Evolutionary conservation across 495 filamentous ascomycete genomes (phyloP), one percentile per base, ranked within the genome.

Genomic region (Gamarada debralockiae): DNA sequence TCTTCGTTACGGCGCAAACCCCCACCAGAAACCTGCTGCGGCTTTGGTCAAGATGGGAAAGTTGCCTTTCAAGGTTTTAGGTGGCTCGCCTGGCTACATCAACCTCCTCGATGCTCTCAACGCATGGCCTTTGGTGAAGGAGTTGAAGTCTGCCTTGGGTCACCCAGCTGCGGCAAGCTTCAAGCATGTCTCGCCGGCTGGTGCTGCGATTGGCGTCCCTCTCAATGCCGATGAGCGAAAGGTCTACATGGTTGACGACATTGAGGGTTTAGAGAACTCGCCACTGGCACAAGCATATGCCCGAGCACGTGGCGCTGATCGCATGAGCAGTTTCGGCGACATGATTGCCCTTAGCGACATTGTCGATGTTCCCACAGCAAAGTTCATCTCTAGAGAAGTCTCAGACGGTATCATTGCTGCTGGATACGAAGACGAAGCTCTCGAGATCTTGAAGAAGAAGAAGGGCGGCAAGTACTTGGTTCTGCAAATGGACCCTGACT

Each of bases 171-270:
- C 93, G 17, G 92, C 93, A 44, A 95, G 89, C 68, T 98, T 98
- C 85, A 98, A 98, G 80, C 95, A 97, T 66, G 93, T 97, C 34
- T 97, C 95, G 3, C 93, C 93, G 7, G 93, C 93, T 34, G 93
- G 93, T 58, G 93, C 93, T 42, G 93, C 93, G 49, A 90, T 98
- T 63, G 93, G 92, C 55, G 78, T 91, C 20, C 88, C 87, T 31
- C 77, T 98, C 59, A 89, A 71, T 53, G 82, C 89, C 46, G 84
- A 86, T 47, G 93, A 98, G 77, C 82, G 86, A 72, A 92, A 95
- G 74, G 92, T 97, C 23, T 97, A 93, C 74, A 96, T 98, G 81
- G 95, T 97, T 24, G 89, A 95, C 55, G 95, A 97, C 67, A 92
- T 98, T 63, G 81, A 85, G 48, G 89, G 85, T 47, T 79, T 98